Percentiles rank a stretch among this genome's conserved stretches.
Conservation (phyloP, 108 stramenopile species). For the Discostella pseudostelligera region DNA sequence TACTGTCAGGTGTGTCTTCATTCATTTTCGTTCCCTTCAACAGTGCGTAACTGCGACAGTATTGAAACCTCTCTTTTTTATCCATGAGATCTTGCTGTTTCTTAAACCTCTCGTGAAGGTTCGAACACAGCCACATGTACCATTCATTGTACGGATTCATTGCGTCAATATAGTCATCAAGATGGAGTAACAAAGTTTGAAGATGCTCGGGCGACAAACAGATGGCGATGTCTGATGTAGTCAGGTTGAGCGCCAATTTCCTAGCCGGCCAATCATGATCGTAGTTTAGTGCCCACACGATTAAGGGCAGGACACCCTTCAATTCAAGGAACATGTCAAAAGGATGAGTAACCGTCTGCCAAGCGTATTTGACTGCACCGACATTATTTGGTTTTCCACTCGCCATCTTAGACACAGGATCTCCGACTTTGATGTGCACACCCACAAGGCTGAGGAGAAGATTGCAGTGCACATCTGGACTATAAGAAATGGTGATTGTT, state of each 20-base stretch:
- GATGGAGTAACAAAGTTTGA: constrained; percentile 36
- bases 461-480: constrained; percentile 31
- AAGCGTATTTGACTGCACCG: constrained; percentile 8
- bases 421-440: constrained; percentile 33
- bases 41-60: constrained; percentile 25
- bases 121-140: constrained; percentile 18
- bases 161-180: constrained; percentile 42
- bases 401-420: neutral
- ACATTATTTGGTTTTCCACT: neutral
- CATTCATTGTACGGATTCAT: constrained; percentile 34
- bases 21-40: constrained; percentile 10
- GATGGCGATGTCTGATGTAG: constrained; percentile 16
- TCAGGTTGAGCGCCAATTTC: constrained; percentile 9
- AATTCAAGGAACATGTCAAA: constrained; percentile 27
- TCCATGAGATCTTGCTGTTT: neutral
- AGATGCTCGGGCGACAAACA: constrained; percentile 24
- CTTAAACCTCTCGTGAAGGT: neutral
- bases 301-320: constrained; percentile 27
- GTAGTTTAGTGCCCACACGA: constrained; percentile 33
- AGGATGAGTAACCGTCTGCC: constrained; percentile 29
- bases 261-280: constrained; percentile 33
- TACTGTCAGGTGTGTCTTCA: neutral
- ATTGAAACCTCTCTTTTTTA: constrained; percentile 10
- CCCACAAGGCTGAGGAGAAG: constrained; percentile 26
- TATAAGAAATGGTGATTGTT: constrained; percentile 22